These are phyloP conservation scores for Cercospora sojina DNA, from an alignment of 2,329 filamentous ascomycete genomes.

Conservation along the genomic window DNA sequence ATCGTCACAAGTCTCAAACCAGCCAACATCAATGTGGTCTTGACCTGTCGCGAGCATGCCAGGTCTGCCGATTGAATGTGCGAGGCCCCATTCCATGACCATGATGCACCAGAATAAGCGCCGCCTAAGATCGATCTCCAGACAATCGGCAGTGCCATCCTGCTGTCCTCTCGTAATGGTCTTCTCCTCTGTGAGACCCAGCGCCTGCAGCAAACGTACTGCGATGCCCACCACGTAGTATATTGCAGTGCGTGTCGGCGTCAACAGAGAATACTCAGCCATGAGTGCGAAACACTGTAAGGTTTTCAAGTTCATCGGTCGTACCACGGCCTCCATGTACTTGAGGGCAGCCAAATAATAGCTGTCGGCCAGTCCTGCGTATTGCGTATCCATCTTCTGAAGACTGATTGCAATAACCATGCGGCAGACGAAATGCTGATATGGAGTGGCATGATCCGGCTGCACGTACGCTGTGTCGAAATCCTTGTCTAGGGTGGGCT, in stretches of 20 bases:
- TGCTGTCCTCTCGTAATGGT: conserved; percentile 68
- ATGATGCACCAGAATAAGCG: conserved; percentile 84
- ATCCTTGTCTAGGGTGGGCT: conserved; percentile 72
- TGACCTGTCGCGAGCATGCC: conserved; percentile 78
- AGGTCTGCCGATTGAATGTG: conserved; percentile 83
- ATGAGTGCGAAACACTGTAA: conserved; percentile 86
- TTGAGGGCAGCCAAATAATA: conserved; percentile 90
- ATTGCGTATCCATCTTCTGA: conserved; percentile 85
- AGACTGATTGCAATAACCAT: conserved; percentile 94
- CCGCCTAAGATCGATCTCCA: conserved; percentile 85
- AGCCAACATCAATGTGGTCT: conserved; percentile 80
- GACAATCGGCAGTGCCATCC: conserved; percentile 62
- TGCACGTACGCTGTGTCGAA: conserved; percentile 80
- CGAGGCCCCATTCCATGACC: conserved; percentile 83
- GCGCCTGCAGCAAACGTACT: conserved; percentile 81
- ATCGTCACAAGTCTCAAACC: conserved; percentile 81
- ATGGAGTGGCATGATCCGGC: conserved; percentile 49
- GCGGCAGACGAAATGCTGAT: conserved; percentile 82
- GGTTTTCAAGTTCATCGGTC: conserved; percentile 85
- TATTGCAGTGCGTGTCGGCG: conserved; percentile 84
- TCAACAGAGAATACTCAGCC: conserved; percentile 86
- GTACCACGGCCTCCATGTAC: conserved; percentile 77
- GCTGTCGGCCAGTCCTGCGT: conserved; percentile 90
- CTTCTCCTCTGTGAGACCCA: conserved; percentile 84
- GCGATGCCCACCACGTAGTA: conserved; percentile 92